Evolutionary conservation across 2,329 filamentous ascomycete species (phyloP), one percentile per base, ranked within the genome.

Genomic region (Penicillium sp.): DNA sequence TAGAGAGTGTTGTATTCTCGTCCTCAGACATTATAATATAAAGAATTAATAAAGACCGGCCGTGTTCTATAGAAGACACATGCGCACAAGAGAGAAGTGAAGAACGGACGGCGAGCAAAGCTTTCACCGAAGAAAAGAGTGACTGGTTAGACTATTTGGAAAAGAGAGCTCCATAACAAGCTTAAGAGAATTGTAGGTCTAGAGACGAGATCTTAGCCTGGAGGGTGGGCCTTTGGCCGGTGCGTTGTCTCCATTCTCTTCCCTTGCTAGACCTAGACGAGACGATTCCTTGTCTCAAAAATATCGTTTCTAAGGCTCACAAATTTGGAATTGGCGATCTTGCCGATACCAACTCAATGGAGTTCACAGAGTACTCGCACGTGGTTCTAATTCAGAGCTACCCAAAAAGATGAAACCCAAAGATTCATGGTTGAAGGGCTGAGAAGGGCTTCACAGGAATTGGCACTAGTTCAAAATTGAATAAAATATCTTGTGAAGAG

Each of bases 11-110:
- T 24, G 34, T 24, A 16, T 51, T 51, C 15, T 42, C 38, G 6
- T 43, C 42, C 13, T 45, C 31, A 21, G 51, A 24, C 51, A 52
- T 52, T 52, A 45, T 41, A 49, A 29, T 28, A 72, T 12, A 53
- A 47, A 44, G 16, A 43, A 48, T 8, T 34, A 31, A 23, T 21
- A 52, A 51, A 5, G 46, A 56, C 47, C 46, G 44, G 50, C 42
- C 33, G 44, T 53, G 51, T 52, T 45, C 41, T 46, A 45, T 49
- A 54, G 28, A 53, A 49, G 49, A 52, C 28, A 29, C 28, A 29
- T 29, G 7, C 28, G 10, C 10, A 9, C 29, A 48, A 41, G n/a
- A 44, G 56, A 56, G 28, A 44, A 53, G 42, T 33, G 47, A 42
- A 51, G 47, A 42, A 51, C 12, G 52, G 39, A 49, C 16, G 41